Evolutionary conservation across 1,284 basidiomycete genomes (phyloP).

Genomic region (Heterobasidion occidentale): DNA sequence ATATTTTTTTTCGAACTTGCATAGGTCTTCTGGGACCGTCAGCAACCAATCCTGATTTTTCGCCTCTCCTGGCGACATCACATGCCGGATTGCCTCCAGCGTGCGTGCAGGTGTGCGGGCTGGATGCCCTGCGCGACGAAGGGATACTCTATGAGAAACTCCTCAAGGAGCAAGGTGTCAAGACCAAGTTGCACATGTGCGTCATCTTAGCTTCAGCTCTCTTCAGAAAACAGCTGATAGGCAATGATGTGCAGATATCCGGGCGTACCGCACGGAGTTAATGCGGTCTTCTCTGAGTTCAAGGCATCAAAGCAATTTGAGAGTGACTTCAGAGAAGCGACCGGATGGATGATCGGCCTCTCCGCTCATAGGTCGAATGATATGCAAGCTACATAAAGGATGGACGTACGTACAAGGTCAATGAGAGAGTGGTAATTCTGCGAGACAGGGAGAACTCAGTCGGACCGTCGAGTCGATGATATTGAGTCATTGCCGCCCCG

Average conservation of each 20-base stretch:
- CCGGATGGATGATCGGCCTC: not conserved
- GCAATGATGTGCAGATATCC: not conserved
- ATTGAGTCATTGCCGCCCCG: no score
- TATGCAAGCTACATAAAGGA: not conserved
- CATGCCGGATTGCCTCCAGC: not conserved
- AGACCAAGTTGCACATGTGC: not conserved
- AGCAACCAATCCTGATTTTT: not conserved
- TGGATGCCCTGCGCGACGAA: conserved; percentile 1
- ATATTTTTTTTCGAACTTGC: not conserved
- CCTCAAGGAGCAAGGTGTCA: not conserved
- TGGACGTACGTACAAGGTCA: no score
- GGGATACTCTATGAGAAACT: not conserved
- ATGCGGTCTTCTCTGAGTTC: not conserved
- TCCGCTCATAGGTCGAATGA: not conserved
- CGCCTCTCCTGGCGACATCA: not conserved
- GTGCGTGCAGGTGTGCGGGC: not conserved
- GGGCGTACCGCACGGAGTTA: not conserved
- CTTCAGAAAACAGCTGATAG: not conserved
- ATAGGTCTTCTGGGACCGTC: not conserved
- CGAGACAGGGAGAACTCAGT: no score
- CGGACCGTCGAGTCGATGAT: no score
- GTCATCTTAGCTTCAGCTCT: not conserved
- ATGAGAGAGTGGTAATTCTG: no score
- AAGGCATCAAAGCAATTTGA: not conserved
- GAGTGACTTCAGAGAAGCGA: not conserved